A percentile compares a stretch with the other conserved stretches of the same genome.
Conservation (phyloP, 2,329 filamentous ascomycete genomes). For the Aspergillus piperis region DNA sequence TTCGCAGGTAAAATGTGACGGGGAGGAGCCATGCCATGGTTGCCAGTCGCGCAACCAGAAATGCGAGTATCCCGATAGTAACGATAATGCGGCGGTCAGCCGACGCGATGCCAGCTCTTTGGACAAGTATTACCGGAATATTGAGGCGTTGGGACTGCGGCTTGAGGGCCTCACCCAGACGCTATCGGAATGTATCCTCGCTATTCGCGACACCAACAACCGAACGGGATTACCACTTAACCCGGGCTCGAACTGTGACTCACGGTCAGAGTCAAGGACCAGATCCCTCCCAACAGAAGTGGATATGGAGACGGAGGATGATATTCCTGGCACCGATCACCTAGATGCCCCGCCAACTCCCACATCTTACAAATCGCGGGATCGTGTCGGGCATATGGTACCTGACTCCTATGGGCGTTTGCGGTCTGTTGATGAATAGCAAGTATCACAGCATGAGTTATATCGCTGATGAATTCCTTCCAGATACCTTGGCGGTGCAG, state of each 20-base stretch:
- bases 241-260: too few relatives aligned
- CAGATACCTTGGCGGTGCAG: background rate
- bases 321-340: too few relatives aligned
- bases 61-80: background rate
- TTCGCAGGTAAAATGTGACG: slow-evolving; percentile 4
- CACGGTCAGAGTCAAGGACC: too few relatives aligned
- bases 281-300: too few relatives aligned
- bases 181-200: background rate
- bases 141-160: background rate
- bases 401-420: background rate
- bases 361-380: background rate
- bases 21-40: background rate
- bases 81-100: background rate
- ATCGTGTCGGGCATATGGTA: background rate
- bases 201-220: background rate
- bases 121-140: background rate
- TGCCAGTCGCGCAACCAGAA: slow-evolving; percentile 3
- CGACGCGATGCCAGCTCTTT: background rate
- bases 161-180: slow-evolving; percentile 1
- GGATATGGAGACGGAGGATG: too few relatives aligned
- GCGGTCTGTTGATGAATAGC: background rate
- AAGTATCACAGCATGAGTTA: too few relatives aligned
- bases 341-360: background rate
- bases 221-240: background rate
- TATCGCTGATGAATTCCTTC: too few relatives aligned